Percentiles rank a stretch among this genome's conserved stretches.
These are phyloP conservation scores for Heterobasidion irregulare DNA, from an alignment of 1,284 basidiomycete species.

Conservation along the genomic window DNA sequence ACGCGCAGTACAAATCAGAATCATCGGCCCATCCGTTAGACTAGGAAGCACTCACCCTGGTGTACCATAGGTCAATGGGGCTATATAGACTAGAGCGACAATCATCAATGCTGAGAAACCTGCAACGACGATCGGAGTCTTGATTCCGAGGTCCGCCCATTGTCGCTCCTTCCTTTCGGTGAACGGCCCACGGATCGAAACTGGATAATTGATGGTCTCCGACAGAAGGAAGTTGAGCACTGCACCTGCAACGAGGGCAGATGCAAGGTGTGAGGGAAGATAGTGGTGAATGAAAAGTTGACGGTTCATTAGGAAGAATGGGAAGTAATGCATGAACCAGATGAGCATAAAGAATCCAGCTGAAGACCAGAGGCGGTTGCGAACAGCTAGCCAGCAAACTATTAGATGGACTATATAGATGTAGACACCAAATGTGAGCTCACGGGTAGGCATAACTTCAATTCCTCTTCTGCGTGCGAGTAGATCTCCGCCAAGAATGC, in stretches of 20 bases:
- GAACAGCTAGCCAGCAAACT: conserved; percentile 49
- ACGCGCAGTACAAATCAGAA: conserved; percentile 10
- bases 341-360: conserved; percentile 92
- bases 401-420: too few species aligned
- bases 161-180: conserved; percentile 54
- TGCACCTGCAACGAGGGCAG: conserved; percentile 85
- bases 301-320: conserved; percentile 97
- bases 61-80: conserved; percentile 88
- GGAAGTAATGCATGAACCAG: conserved; percentile 95
- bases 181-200: conserved; percentile 56
- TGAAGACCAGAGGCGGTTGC: conserved; percentile 91
- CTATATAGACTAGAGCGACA: conserved; percentile 65
- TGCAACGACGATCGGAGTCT: conserved; percentile 57
- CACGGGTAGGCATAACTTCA: conserved; percentile 81
- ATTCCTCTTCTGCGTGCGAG: conserved; percentile 81
- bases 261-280: conserved; percentile 89
- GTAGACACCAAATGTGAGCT: too few species aligned
- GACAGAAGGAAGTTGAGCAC: conserved; percentile 89
- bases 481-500: conserved; percentile 84
- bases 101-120: conserved; percentile 55
- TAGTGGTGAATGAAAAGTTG: conserved; percentile 99
- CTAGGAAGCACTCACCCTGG: conserved; percentile 60
- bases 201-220: conserved; percentile 90
- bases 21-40: background rate
- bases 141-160: conserved; percentile 68